Base-by-base conservation (phyloP, 2,329 filamentous ascomycete genomes). In the Blumeriella jaapii region DNA sequence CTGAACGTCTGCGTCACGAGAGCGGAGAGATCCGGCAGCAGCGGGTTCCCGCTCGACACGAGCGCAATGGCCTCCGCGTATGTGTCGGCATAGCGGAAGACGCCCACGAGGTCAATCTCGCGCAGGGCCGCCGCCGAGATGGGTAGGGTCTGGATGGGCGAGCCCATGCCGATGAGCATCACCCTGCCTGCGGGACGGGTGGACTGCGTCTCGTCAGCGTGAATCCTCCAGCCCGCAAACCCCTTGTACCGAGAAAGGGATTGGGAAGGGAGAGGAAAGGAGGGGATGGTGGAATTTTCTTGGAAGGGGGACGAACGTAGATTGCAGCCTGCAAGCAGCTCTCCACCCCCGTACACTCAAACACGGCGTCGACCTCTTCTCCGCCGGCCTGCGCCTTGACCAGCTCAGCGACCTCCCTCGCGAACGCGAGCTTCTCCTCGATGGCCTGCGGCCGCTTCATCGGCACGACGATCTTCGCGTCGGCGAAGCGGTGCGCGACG, bases 21-120 rank as follows among this genome's bases (percentile, higher is more conserved):
- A 59, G 73, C 81, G 44, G 69, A 70, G 50, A 96, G 62, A 57
- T 93, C 75, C 48, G 95, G 71, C 3, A 95, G 47, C 10, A 51
- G 31, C 5, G 51, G 45, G 15, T 54, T 74, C 1, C 82, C 82
- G 56, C 79, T 86, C 63, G 83, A 74, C 16, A 96, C 71, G 45
- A 96, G 65, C 32, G 86, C 73, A 48, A 96, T 95, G 23, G 91
- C 91, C 43, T 85, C 75, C 18, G 85, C 86, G 82, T 89, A 96
- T 8, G 84, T 93, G 65, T 95, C 80, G 16, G 78, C 78, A 47
- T 86, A 86, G 32, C 81, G 69, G 61, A 86, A 84, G 23, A 83
- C 76, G 27, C 80, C 80, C 7, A 83, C 60, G 14, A 86, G 74
- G 52, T 86, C 81, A 30, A 86, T 73, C 59, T 87, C 81, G 32